These are phyloP conservation scores for Nothophoma quercina DNA, from an alignment of 2,329 filamentous ascomycete species.

Conservation along the genomic window DNA sequence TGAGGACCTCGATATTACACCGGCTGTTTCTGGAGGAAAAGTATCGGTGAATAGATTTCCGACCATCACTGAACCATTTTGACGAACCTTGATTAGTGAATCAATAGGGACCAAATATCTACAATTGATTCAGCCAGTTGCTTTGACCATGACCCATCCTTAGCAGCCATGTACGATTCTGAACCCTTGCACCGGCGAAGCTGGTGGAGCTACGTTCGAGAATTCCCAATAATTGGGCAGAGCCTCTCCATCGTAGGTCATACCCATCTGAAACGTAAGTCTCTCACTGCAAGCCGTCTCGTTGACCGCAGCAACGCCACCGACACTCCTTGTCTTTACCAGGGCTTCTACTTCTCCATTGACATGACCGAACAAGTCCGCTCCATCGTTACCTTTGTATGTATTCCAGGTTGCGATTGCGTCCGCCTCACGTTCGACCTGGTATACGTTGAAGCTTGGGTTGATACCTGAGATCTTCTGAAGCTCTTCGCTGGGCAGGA, in stretches of 20 bases:
- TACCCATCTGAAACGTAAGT: slow-evolving; percentile 41
- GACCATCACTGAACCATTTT: no score
- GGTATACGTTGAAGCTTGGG: slow-evolving; percentile 36
- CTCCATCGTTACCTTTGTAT: slow-evolving; percentile 23
- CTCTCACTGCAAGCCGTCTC: slow-evolving; percentile 34
- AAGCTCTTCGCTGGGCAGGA: slow-evolving; percentile 23
- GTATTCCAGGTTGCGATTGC: slow-evolving; percentile 31
- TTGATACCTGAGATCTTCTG: slow-evolving; percentile 28
- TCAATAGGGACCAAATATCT: no score
- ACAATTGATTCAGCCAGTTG: no score
- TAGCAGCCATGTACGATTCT: slow-evolving; percentile 37
- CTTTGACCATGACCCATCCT: neutral
- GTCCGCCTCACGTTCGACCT: slow-evolving; percentile 26
- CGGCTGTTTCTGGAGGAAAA: no score
- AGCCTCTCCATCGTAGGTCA: slow-evolving; percentile 29
- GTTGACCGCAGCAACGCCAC: slow-evolving; percentile 28
- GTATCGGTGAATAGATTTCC: no score
- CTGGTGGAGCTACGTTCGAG: slow-evolving; percentile 31
- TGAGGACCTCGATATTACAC: no score
- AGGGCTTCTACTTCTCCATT: slow-evolving; percentile 32
- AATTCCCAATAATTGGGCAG: slow-evolving; percentile 42
- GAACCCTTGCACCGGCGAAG: slow-evolving; percentile 36
- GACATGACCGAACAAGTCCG: slow-evolving; percentile 28
- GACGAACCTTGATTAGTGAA: no score
- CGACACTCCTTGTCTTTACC: slow-evolving; percentile 21